Evolutionary conservation across 208 protist species (phyloP), one percentile per base, ranked within the genome.

Genomic region (Crithidia mellificae): DNA sequence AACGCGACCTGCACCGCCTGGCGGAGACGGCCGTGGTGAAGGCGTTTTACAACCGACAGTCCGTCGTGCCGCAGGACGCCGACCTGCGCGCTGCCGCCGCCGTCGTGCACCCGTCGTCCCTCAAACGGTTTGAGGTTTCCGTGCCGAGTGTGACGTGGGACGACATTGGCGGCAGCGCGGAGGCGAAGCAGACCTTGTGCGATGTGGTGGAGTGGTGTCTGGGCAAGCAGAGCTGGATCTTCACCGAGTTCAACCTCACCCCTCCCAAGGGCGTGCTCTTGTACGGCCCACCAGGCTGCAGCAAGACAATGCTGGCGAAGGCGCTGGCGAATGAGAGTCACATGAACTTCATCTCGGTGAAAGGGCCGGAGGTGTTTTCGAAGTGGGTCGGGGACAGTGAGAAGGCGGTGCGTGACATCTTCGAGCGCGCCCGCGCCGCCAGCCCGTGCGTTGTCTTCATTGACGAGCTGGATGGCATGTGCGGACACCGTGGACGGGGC

Each of bases 391-490:
- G 99, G 32, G 84, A 99, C 49, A 98, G 97, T 15, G 99, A 99
- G 81, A 96, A 99, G 67, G 99, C 99, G 53, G 92, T 99, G 39
- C 88, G 98, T 43, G 92, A 99, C 47, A 87, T 99, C 12, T 99
- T 99, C 38, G 54, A 68, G 43, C 70, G 72, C 6, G 80, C 80
- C 6, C 70, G 76, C 20, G 72, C 75, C 8, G 76, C 75, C 36
- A 66, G 76, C 47, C 77, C 80, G 5, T 82, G 80, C 39, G 77
- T 99, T 17, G 98, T 99, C 56, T 99, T 99, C 63, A 98, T 99
- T 44, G 99, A 99, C 84, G 99, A 99, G 81, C 88, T 99, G 53
- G 98, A 99, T 73, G 97, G 98, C 38, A 98, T 99, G 77, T 99
- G 98, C 68, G 93, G 97, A 49, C 72, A 92, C 52, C 81, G 98